Evolutionary conservation across 1,284 basidiomycete genomes (phyloP).

Genomic region (Boletus sp.): DNA sequence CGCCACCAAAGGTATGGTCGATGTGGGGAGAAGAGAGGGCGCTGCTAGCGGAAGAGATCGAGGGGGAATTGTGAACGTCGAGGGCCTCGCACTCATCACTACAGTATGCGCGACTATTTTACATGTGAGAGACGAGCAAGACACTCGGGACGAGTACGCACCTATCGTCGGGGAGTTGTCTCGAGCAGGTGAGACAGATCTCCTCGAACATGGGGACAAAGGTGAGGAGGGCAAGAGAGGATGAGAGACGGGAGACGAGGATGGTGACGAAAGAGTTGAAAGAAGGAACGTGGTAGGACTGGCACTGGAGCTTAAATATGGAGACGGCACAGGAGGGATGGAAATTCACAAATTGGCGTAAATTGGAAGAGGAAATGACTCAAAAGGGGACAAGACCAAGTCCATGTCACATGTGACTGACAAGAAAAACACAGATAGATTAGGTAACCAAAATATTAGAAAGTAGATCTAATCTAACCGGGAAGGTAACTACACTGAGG

Average conservation of each 20-base stretch:
- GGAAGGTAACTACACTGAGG: not conserved
- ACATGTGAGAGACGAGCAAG: conserved; percentile 22
- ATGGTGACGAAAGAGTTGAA: conserved; percentile 15
- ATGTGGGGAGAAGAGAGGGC: conserved; percentile 65
- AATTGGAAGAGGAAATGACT: conserved; percentile 36
- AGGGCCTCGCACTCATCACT: conserved; percentile 64
- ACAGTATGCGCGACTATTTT: conserved; percentile 66
- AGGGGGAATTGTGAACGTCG: conserved; percentile 61
- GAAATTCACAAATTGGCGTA: conserved; percentile 34
- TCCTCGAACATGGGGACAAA: conserved; percentile 65
- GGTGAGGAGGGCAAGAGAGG: not conserved
- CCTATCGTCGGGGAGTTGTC: conserved; percentile 59
- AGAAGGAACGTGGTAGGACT: conserved; percentile 14
- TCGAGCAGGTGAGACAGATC: conserved; percentile 68
- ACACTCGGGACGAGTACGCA: conserved; percentile 38
- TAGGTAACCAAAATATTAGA: not conserved
- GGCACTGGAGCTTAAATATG: conserved; percentile 33
- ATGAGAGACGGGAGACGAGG: conserved; percentile 1
- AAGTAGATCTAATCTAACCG: conserved; percentile 13
- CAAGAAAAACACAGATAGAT: conserved; percentile 1
- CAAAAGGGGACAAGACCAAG: conserved; percentile 29
- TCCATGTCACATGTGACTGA: conserved; percentile 28
- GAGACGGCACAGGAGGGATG: conserved; percentile 38
- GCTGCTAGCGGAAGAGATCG: conserved; percentile 65
- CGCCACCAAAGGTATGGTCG: conserved; percentile 46